Percentiles rank a stretch among this genome's conserved stretches.
phyloP scores from a whole-genome alignment of 768 basidiomycete species.

The Cantharellus cinnabarinus region DNA sequence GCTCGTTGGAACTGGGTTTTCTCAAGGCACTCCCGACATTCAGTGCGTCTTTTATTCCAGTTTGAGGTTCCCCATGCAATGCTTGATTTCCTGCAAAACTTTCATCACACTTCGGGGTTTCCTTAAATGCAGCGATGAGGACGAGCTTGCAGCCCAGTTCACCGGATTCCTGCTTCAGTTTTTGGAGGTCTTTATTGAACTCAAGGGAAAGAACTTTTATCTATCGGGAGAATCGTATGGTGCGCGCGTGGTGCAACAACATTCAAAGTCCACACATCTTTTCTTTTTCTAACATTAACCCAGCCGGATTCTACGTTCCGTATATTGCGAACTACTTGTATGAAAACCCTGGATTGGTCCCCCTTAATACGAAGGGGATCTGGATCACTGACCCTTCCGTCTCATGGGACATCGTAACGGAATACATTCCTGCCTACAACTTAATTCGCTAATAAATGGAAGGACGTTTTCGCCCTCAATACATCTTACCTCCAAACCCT shows the following conservation, averaged over 20 bases:
- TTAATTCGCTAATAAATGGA: constrained; percentile 45
- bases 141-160: constrained; percentile 31
- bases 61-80: too few species aligned
- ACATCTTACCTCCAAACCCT: constrained; percentile 40
- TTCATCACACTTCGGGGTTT: too few species aligned
- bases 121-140: constrained; percentile 22
- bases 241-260: neutral
- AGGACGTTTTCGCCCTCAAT: constrained; percentile 55
- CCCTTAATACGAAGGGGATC: constrained; percentile 42
- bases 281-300: neutral
- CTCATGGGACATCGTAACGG: constrained; percentile 41
- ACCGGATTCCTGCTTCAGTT: constrained; percentile 55
- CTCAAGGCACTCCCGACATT: constrained; percentile 45
- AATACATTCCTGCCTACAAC: constrained; percentile 57
- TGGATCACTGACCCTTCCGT: constrained; percentile 53
- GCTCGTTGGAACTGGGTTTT: constrained; percentile 62
- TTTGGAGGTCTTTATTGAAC: constrained; percentile 48
- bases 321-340: constrained; percentile 59
- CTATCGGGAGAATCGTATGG: constrained; percentile 33
- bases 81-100: too few species aligned
- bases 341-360: constrained; percentile 29
- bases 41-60: constrained; percentile 11
- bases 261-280: neutral
- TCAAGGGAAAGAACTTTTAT: constrained; percentile 54
- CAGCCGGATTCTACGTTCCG: constrained; percentile 45